Conservation (phyloP, 2,329 filamentous ascomycete genomes). For the Paracoccidioides brasiliensis region DNA sequence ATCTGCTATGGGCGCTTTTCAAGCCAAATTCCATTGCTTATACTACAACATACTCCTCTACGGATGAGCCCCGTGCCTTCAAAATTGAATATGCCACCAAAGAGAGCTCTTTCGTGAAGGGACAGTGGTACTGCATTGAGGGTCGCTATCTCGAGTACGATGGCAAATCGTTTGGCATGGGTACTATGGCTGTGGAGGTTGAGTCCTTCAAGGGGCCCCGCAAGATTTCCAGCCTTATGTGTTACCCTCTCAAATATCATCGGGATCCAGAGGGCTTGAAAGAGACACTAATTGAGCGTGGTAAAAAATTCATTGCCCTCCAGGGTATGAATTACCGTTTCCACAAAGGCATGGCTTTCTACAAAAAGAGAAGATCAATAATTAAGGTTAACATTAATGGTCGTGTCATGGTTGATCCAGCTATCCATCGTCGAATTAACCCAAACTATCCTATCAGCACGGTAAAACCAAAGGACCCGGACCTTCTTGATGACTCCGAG, state of each 20-base stretch:
- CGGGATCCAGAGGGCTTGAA: constrained; percentile 54
- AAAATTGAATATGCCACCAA: constrained; percentile 66
- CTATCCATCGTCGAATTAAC: constrained; percentile 69
- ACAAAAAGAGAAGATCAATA: constrained; percentile 63
- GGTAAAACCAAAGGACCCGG: constrained; percentile 59
- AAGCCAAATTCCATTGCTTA: constrained; percentile 75
- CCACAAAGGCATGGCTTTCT: constrained; percentile 73
- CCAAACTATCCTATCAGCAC: constrained; percentile 71
- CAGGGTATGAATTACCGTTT: constrained; percentile 71
- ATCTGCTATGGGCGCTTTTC: constrained; percentile 77
- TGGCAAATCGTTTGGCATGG: constrained; percentile 71
- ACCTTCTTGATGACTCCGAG: constrained; percentile 38
- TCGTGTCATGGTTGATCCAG: constrained; percentile 76
- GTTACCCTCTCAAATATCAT: constrained; percentile 71
- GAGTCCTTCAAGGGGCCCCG: constrained; percentile 64
- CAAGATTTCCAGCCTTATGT: constrained; percentile 66
- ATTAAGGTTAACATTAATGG: constrained; percentile 76
- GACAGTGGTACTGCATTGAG: constrained; percentile 64
- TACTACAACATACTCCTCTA: constrained; percentile 60
- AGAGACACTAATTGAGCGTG: constrained; percentile 58
- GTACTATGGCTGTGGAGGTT: constrained; percentile 56
- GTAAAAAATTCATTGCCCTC: constrained; percentile 72
- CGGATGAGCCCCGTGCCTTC: constrained; percentile 68
- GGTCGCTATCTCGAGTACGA: constrained; percentile 72
- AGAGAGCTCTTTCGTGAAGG: constrained; percentile 54